These are phyloP conservation scores for Pseudofabraea citricarpa DNA, from an alignment of 2,329 filamentous ascomycete genomes.

Conservation along the genomic window DNA sequence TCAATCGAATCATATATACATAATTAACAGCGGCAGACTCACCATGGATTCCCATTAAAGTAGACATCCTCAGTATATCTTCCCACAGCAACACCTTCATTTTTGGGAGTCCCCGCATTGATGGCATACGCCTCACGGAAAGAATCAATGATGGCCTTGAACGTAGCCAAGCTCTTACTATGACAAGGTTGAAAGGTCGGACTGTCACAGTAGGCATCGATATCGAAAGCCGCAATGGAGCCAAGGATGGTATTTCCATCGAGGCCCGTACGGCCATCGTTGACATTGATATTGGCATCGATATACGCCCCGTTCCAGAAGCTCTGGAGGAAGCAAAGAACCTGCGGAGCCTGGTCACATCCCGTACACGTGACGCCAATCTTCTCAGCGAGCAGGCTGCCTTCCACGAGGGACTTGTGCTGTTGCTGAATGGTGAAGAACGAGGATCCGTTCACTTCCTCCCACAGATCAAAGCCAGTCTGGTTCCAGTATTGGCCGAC, in stretches of 20 bases:
- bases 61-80: slow-evolving; percentile 70
- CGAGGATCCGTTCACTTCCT: slow-evolving; percentile 71
- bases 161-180: slow-evolving; percentile 61
- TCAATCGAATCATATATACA: no score
- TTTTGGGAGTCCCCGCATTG: slow-evolving; percentile 58
- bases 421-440: slow-evolving; percentile 73
- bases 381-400: slow-evolving; percentile 56
- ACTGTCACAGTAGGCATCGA: slow-evolving; percentile 60
- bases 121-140: slow-evolving; percentile 63
- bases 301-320: slow-evolving; percentile 69
- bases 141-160: slow-evolving; percentile 68
- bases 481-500: slow-evolving; percentile 66
- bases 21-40: slow-evolving; percentile 2
- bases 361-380: slow-evolving; percentile 54
- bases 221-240: slow-evolving; percentile 66
- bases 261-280: slow-evolving; percentile 59
- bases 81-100: slow-evolving; percentile 59
- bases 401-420: slow-evolving; percentile 57
- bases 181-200: slow-evolving; percentile 65
- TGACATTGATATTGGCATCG: slow-evolving; percentile 62
- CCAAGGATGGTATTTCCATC: slow-evolving; percentile 67
- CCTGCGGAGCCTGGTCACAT: slow-evolving; percentile 62
- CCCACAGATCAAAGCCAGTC: slow-evolving; percentile 72
- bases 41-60: slow-evolving; percentile 74
- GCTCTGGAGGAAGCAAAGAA: slow-evolving; percentile 67